phyloP scores from a whole-genome alignment of 139 green algal species.

The Ostreobium quekettii region DNA sequence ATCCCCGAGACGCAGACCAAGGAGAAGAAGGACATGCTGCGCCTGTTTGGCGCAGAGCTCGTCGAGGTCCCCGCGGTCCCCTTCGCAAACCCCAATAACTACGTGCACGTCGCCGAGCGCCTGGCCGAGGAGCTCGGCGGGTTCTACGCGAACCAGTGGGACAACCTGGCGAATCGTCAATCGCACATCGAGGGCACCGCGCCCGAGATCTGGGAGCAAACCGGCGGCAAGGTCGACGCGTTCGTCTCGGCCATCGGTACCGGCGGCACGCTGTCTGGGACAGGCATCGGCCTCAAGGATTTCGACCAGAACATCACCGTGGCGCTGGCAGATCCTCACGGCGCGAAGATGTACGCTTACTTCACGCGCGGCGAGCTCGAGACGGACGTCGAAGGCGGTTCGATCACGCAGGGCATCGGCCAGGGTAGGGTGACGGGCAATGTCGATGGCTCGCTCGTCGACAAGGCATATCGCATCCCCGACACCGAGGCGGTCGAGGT shows the following conservation, averaged over 20 bases:
- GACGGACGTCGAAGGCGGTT: too few species aligned
- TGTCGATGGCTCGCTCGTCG: too few species aligned
- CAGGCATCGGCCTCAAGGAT: too few species aligned
- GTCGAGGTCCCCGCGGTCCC: slow-evolving; percentile 76
- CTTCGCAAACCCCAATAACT: slow-evolving; percentile 88
- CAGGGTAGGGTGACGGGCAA: too few species aligned
- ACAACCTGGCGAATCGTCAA: slow-evolving; percentile 80
- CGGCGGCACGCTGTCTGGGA: too few species aligned
- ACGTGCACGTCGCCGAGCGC: slow-evolving; percentile 78
- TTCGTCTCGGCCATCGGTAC: slow-evolving; percentile 92
- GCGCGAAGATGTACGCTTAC: too few species aligned
- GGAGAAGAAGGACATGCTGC: slow-evolving; percentile 73
- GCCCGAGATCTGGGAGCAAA: slow-evolving; percentile 81
- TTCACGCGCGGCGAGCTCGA: too few species aligned
- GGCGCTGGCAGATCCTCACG: too few species aligned
- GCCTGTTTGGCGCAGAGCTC: slow-evolving; percentile 63
- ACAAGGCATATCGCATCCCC: too few species aligned
- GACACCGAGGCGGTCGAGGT: too few species aligned
- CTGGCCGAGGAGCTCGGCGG: slow-evolving; percentile 39
- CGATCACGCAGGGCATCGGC: too few species aligned
- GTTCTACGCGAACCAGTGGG: slow-evolving; percentile 94
- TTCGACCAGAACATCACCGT: too few species aligned
- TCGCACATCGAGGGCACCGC: slow-evolving; percentile 63
- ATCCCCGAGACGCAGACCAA: neutral
- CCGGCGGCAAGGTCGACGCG: slow-evolving; percentile 57